A percentile compares a stretch with the other conserved stretches of the same genome.
These are phyloP conservation scores for Ilex asprella DNA, from an alignment of 257 asterid genomes.

Conservation along the genomic window DNA sequence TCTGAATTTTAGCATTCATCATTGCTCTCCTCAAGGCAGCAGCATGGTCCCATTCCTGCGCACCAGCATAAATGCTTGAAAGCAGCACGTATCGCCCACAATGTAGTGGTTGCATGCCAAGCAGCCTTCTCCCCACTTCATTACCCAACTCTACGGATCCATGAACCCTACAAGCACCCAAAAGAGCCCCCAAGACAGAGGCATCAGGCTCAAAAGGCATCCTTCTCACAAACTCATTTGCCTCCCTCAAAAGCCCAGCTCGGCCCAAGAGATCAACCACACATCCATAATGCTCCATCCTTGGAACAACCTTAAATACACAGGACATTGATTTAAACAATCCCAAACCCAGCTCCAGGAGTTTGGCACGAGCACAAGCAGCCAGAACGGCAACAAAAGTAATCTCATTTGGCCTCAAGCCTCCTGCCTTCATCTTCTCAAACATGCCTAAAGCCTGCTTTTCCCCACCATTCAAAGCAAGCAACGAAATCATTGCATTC, in stretches of 20 bases:
- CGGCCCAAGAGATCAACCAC: conserved; percentile 79
- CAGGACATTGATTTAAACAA: conserved; percentile 48
- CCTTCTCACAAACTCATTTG: conserved; percentile 43
- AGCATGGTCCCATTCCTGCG: conserved; percentile 67
- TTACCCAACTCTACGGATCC: conserved; percentile 63
- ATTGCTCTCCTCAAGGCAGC: conserved; percentile 60
- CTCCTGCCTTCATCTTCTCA: conserved; percentile 34
- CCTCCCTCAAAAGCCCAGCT: conserved; percentile 71
- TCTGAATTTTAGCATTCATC: conserved; percentile 57
- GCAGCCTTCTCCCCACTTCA: conserved; percentile 51
- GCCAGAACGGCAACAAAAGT: conserved; percentile 66
- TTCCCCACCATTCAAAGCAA: conserved; percentile 71
- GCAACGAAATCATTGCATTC: conserved; percentile 80
- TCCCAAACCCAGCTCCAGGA: conserved; percentile 47
- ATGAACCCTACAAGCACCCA: conserved; percentile 77
- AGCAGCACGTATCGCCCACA: conserved; percentile 61
- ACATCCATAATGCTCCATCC: conserved; percentile 89
- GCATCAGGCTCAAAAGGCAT: conserved; percentile 83
- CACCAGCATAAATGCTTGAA: conserved; percentile 74
- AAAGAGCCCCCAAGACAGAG: conserved; percentile 72
- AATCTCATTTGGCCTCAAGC: conserved; percentile 46
- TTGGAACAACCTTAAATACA: conserved; percentile 36
- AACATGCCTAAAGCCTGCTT: conserved; percentile 60
- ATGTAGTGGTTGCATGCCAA: conserved; percentile 52
- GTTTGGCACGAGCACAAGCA: conserved; percentile 65